A percentile compares a stretch with the other conserved stretches of the same genome.
Conservation (phyloP, 768 basidiomycete genomes). For the Leccinum boreale region DNA sequence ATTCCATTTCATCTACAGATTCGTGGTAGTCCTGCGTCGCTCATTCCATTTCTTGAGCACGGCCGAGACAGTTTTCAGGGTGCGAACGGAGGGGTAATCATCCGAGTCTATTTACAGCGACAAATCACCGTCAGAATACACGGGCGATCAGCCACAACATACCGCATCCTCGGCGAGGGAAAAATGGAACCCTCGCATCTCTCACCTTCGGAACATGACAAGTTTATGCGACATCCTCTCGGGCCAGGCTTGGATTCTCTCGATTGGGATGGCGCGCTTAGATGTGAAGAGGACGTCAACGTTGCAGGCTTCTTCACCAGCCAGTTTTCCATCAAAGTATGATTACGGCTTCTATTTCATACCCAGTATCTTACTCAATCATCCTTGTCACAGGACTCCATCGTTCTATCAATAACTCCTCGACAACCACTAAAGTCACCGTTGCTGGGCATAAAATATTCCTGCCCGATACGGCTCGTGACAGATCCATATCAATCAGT, state of each 20-base stretch:
- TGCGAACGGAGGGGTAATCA: slow-evolving; percentile 15
- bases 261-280: slow-evolving; percentile 61
- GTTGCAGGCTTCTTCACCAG: slow-evolving; percentile 47
- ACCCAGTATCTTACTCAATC: neutral
- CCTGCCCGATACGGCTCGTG: slow-evolving; percentile 53
- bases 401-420: slow-evolving; percentile 49
- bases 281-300: slow-evolving; percentile 34
- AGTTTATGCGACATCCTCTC: slow-evolving; percentile 8
- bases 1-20: slow-evolving; percentile 70
- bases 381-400: slow-evolving; percentile 47
- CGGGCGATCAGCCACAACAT: slow-evolving; percentile 6
- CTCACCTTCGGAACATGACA: slow-evolving; percentile 11
- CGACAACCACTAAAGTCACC: slow-evolving; percentile 36
- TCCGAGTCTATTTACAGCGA: slow-evolving; percentile 54
- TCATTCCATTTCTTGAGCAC: slow-evolving; percentile 43
- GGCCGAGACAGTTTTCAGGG: neutral
- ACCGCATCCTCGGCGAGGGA: slow-evolving; percentile 45
- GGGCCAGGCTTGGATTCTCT: slow-evolving; percentile 39
- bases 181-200: slow-evolving; percentile 45
- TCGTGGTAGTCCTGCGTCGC: slow-evolving; percentile 41
- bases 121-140: slow-evolving; percentile 40
- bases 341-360: slow-evolving; percentile 1
- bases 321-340: slow-evolving; percentile 50
- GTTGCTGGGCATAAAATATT: slow-evolving; percentile 37
- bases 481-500: slow-evolving; percentile 49